Conservation (phyloP, 345 rosid species). For the Corchorus olitorius region DNA sequence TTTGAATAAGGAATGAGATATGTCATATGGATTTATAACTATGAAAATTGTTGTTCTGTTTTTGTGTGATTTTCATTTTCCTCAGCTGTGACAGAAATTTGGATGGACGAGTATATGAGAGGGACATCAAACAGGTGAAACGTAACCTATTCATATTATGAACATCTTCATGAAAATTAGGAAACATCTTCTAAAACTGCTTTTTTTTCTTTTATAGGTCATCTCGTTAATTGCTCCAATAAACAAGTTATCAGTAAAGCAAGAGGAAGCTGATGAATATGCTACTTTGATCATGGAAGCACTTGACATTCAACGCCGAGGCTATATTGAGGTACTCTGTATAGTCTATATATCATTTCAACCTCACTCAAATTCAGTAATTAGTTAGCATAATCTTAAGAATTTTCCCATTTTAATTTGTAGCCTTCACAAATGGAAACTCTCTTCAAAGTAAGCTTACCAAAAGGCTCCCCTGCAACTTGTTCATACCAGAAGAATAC, state of each 20-base stretch:
- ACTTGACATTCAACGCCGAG: constrained; percentile 33
- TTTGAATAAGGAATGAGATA: not conserved
- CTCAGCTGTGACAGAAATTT: constrained; percentile 47
- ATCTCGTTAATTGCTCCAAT: constrained; percentile 41
- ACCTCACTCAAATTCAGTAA: not conserved
- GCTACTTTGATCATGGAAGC: constrained; percentile 43
- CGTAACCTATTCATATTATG: not conserved
- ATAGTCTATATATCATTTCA: not conserved
- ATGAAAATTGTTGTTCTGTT: not conserved
- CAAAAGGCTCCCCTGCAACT: constrained; percentile 14
- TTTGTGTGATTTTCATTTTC: no score
- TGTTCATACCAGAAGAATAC: not conserved
- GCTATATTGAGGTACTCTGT: constrained; percentile 49
- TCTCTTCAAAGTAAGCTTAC: constrained; percentile 35
- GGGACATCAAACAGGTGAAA: constrained; percentile 46
- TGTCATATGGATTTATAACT: no score
- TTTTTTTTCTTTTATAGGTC: constrained; percentile 20
- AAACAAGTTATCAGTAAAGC: constrained; percentile 41
- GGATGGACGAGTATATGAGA: constrained; percentile 44
- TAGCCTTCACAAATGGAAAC: constrained; percentile 41
- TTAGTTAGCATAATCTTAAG: no score
- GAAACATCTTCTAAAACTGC: not conserved
- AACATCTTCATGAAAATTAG: not conserved
- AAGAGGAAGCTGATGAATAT: constrained; percentile 44
- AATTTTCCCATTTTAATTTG: not conserved